Evolutionary conservation across 176 grass and related monocot species (phyloP), one percentile per base, ranked within the genome.

Genomic region (Carex cristatella): DNA sequence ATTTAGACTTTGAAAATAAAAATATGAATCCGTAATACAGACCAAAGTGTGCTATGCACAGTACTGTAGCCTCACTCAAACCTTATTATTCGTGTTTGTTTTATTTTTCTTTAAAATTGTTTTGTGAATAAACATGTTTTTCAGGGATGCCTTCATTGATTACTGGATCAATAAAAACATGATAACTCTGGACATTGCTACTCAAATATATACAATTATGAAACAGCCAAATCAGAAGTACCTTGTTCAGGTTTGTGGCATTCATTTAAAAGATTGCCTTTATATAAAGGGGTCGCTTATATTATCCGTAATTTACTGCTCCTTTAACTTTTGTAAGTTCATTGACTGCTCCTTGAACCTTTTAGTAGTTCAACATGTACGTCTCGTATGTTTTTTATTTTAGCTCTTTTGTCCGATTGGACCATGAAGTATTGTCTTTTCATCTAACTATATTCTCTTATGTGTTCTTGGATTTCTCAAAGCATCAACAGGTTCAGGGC

Each of bases 81-180:
- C 49, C 13, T 42, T 32, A 23, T 80, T 81, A 60, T 57, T 55
- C 73, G 16, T n/a, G 72, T 81, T 31, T 83, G 9, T 66, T 56
- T 64, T 64, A 61, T 40, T 30, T 18, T 81, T 12, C 48, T 66
- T 28, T 70, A 63, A 30, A 68, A 69, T 46, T 42, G n/a, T 60
- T 69, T 66, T 32, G 68, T 86, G 14, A 64, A 69, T 59, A 51
- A 85, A 79, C 33, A 19, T 80, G 32, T 46, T 30, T 89, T 88
- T 75, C 85, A 99, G 96, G 90, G 90, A 94, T 53, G 90, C 96
- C 31, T 99, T 94, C 48, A 80, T 92, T 72, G 90, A 95, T 85
- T 95, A 82, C 89, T 95, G 93, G 96, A 87, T 99, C 31, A 94
- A 94, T 69, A 92, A 88, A 84, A 99, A 99, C 83, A 84, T 95